These are phyloP conservation scores for Ploettnerulaceae sp. DNA, from an alignment of 2,329 filamentous ascomycete species.

Conservation along the genomic window DNA sequence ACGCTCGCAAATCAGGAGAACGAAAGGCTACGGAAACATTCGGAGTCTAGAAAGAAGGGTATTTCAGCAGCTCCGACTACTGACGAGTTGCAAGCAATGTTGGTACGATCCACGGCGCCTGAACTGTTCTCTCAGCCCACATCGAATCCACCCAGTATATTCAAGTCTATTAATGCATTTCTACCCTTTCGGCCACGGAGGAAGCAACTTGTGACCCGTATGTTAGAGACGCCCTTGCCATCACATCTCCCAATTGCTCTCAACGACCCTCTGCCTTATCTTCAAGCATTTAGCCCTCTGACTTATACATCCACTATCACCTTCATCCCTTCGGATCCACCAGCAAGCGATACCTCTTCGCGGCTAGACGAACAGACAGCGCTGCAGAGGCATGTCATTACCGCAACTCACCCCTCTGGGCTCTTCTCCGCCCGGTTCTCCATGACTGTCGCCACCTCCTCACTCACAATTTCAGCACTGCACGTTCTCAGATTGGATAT, in stretches of 20 bases:
- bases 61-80: conserved; percentile 40
- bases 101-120: conserved; percentile 25
- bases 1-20: conserved; percentile 53
- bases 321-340: conserved; percentile 36
- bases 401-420: conserved; percentile 40
- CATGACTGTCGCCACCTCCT: conserved; percentile 53
- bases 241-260: conserved; percentile 63
- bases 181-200: conserved; percentile 30
- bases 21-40: conserved; percentile 44
- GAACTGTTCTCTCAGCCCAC: conserved; percentile 13
- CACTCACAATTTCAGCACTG: conserved; percentile 47
- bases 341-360: conserved; percentile 22
- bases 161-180: conserved; percentile 30
- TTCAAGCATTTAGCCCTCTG: conserved; percentile 67
- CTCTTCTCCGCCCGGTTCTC: conserved; percentile 55
- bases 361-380: conserved; percentile 28
- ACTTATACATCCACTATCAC: conserved; percentile 52
- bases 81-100: conserved; percentile 31
- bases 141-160: conserved; percentile 25
- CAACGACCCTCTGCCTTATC: conserved; percentile 61
- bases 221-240: conserved; percentile 40
- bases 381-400: conserved; percentile 53
- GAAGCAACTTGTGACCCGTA: conserved; percentile 30
- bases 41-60: conserved; percentile 34
- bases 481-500: conserved; percentile 52